A percentile compares a stretch with the other conserved stretches of the same genome.
phyloP scores from a whole-genome alignment of 73 alveolate genomes.

The Blepharisma stoltei region DNA sequence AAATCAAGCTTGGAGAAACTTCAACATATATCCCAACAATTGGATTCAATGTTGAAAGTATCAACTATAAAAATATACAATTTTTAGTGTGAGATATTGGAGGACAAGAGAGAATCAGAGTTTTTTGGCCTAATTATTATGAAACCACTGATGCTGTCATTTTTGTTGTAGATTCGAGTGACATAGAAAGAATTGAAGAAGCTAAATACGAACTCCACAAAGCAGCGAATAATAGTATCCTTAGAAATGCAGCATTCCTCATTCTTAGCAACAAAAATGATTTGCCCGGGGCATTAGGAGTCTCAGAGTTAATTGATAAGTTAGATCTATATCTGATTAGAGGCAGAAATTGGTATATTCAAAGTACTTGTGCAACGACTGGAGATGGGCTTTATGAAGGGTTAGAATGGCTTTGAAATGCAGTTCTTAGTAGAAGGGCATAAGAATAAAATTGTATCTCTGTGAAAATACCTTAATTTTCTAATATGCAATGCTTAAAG shows the following conservation, averaged over 20 bases:
- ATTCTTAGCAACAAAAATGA: constrained; percentile 96
- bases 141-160: constrained; percentile 81
- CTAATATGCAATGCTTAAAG: too few species aligned
- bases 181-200: constrained; percentile 73
- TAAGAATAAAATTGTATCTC: constrained; percentile 38
- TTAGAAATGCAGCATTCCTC: constrained; percentile 71
- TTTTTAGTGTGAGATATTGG: constrained; percentile 89
- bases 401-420: constrained; percentile 77
- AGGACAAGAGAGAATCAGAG: constrained; percentile 88
- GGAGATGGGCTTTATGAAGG: constrained; percentile 96
- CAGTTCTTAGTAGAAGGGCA: constrained; percentile 35
- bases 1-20: constrained; percentile 63
- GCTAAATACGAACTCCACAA: constrained; percentile 80
- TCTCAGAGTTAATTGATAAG: constrained; percentile 60
- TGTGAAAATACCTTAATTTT: too few species aligned
- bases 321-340: constrained; percentile 61
- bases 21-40: constrained; percentile 77
- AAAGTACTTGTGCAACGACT: constrained; percentile 87
- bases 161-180: constrained; percentile 88
- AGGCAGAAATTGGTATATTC: constrained; percentile 87
- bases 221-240: constrained; percentile 73
- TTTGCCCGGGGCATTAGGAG: constrained; percentile 69
- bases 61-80: constrained; percentile 65
- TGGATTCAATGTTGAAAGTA: constrained; percentile 88
- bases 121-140: constrained; percentile 86